Conservation (phyloP, 768 basidiomycete genomes). For the Rhizopogon salebrosus region DNA sequence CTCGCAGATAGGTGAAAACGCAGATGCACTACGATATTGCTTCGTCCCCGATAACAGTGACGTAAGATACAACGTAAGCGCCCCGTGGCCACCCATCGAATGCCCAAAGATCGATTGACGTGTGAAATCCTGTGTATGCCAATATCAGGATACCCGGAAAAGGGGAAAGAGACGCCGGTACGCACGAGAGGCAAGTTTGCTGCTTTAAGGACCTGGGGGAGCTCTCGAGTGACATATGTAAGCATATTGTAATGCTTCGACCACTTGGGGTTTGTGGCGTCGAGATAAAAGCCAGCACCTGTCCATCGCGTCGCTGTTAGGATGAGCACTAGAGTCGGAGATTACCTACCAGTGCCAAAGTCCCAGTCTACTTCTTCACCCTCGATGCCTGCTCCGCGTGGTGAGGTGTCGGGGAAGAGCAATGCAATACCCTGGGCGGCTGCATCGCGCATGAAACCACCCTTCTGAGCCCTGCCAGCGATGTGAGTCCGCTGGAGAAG, state of each 20-base stretch:
- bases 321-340: not conserved
- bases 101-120: slow-evolving; percentile 92
- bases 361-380: slow-evolving; percentile 85
- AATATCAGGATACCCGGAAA: not conserved
- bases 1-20: slow-evolving; percentile 84
- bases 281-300: slow-evolving; percentile 92
- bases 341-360: slow-evolving; percentile 71
- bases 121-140: slow-evolving; percentile 56
- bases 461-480: slow-evolving; percentile 75
- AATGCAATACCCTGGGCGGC: slow-evolving; percentile 83
- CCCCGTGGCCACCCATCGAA: slow-evolving; percentile 97
- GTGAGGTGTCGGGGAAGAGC: slow-evolving; percentile 94
- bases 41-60: slow-evolving; percentile 47
- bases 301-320: not conserved
- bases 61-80: slow-evolving; percentile 83
- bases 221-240: slow-evolving; percentile 75
- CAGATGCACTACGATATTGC: slow-evolving; percentile 82
- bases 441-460: slow-evolving; percentile 84
- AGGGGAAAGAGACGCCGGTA: slow-evolving; percentile 7
- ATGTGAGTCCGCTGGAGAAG: not conserved
- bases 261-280: slow-evolving; percentile 77
- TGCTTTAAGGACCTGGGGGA: slow-evolving; percentile 73
- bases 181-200: slow-evolving; percentile 75
- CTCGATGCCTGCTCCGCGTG: slow-evolving; percentile 82
- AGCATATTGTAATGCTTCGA: slow-evolving; percentile 85